Conservation (phyloP, 352 stramenopile species). For the Phytophthora fragariae region DNA sequence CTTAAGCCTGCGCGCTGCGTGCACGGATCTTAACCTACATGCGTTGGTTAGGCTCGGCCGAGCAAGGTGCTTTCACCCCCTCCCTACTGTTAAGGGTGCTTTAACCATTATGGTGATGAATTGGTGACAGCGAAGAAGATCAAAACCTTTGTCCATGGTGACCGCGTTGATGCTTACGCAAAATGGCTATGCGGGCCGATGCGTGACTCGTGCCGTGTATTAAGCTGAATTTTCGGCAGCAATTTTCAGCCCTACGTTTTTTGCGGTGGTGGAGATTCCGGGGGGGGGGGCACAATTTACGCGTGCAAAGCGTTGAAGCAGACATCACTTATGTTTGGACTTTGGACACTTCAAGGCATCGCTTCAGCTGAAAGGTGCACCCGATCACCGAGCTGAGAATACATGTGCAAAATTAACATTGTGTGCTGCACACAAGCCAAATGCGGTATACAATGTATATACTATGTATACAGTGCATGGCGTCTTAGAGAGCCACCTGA, state of each 20-base stretch:
- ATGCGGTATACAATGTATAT: too few relatives aligned
- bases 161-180: background rate
- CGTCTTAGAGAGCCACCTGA: too few relatives aligned
- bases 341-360: conserved; percentile 33
- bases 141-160: background rate
- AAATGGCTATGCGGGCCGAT: background rate
- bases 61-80: too few relatives aligned
- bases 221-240: background rate
- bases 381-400: conserved; percentile 24
- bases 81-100: too few relatives aligned
- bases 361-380: conserved; percentile 32
- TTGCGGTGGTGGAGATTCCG: conserved; percentile 4
- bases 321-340: conserved; percentile 9
- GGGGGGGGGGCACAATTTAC: background rate
- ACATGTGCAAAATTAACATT: too few relatives aligned
- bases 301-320: conserved; percentile 27
- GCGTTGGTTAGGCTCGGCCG: too few relatives aligned
- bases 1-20: too few relatives aligned
- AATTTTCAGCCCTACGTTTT: conserved; percentile 6
- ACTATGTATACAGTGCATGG: too few relatives aligned
- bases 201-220: background rate
- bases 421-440: background rate
- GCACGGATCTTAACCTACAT: too few relatives aligned
- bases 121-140: background rate
- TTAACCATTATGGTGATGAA: background rate